Conservation (phyloP, 257 asterid genomes). For the Euphrasia confusa region DNA sequence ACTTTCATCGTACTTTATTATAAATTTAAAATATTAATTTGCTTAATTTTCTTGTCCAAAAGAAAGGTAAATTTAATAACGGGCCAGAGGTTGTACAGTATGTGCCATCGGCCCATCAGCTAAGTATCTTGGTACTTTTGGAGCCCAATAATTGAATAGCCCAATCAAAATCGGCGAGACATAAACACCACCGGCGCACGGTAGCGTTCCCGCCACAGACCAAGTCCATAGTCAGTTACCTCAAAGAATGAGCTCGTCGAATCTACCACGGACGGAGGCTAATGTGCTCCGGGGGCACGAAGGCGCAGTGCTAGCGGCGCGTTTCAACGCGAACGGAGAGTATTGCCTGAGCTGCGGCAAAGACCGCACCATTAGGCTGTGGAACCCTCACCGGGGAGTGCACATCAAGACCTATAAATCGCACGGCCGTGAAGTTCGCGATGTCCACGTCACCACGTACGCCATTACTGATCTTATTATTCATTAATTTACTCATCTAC, state of each 20-base stretch:
- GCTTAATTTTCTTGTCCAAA: no score
- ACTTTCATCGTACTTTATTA: no score
- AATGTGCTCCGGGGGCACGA: slow-evolving; percentile 83
- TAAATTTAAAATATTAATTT: no score
- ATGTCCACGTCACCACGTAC: slow-evolving; percentile 79
- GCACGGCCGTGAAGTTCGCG: slow-evolving; percentile 96
- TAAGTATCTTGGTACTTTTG: no score
- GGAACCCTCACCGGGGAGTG: slow-evolving; percentile 97
- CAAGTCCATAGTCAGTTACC: slow-evolving; percentile 5
- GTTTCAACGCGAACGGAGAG: slow-evolving; percentile 87
- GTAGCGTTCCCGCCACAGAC: slow-evolving; percentile 5
- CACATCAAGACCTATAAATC: slow-evolving; percentile 89
- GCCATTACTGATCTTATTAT: background rate
- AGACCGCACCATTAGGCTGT: slow-evolving; percentile 87
- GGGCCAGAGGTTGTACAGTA: no score
- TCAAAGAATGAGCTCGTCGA: slow-evolving; percentile 36
- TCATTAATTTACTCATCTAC: background rate
- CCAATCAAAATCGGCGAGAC: no score
- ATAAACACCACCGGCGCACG: background rate
- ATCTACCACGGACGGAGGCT: slow-evolving; percentile 63
- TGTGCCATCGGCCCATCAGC: no score
- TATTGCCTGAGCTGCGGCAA: slow-evolving; percentile 92
- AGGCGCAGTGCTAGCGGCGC: slow-evolving; percentile 91
- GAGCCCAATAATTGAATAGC: no score
- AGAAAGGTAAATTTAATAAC: no score